Percentiles rank a stretch among this genome's conserved stretches.
These are phyloP conservation scores for Syncephalis fuscata DNA, from an alignment of 371 early-diverging fungal genomes.

Conservation along the genomic window DNA sequence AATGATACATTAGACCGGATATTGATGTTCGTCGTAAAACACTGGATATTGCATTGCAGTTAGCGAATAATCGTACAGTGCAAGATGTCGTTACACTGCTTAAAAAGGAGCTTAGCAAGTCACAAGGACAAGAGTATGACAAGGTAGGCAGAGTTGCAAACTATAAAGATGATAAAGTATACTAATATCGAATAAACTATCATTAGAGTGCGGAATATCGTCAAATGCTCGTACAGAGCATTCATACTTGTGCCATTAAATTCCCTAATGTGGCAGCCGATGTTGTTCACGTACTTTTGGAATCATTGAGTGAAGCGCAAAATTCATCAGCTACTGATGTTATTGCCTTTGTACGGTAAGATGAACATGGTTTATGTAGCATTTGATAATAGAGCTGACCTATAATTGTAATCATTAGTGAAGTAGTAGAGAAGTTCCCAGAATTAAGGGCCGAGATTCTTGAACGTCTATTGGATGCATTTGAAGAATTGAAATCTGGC, in stretches of 20 bases:
- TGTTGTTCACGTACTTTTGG: conserved; percentile 88
- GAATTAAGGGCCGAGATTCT: conserved; percentile 63
- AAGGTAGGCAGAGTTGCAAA: conserved; percentile 34
- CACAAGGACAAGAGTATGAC: conserved; percentile 78
- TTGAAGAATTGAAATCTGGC: conserved; percentile 82
- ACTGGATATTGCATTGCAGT: conserved; percentile 69
- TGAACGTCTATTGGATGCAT: conserved; percentile 58
- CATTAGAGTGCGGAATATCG: conserved; percentile 74
- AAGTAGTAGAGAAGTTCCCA: conserved; percentile 92
- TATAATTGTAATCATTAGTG: too few species aligned
- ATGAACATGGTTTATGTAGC: too few species aligned
- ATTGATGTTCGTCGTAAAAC: conserved; percentile 88
- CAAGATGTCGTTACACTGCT: conserved; percentile 83
- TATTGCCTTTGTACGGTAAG: conserved; percentile 75
- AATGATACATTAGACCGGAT: conserved; percentile 52
- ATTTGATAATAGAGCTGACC: too few species aligned
- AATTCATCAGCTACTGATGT: conserved; percentile 90
- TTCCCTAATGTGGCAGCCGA: conserved; percentile 89
- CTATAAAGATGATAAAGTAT: not conserved
- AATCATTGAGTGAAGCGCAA: conserved; percentile 77
- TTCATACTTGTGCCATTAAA: conserved; percentile 86
- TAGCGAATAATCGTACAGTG: conserved; percentile 81
- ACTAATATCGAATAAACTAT: not conserved
- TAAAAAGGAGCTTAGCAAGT: conserved; percentile 83
- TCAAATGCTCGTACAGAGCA: conserved; percentile 86